Evolutionary conservation across 331 rosid genomes (phyloP).

Genomic region (Pyracantha coccinea): DNA sequence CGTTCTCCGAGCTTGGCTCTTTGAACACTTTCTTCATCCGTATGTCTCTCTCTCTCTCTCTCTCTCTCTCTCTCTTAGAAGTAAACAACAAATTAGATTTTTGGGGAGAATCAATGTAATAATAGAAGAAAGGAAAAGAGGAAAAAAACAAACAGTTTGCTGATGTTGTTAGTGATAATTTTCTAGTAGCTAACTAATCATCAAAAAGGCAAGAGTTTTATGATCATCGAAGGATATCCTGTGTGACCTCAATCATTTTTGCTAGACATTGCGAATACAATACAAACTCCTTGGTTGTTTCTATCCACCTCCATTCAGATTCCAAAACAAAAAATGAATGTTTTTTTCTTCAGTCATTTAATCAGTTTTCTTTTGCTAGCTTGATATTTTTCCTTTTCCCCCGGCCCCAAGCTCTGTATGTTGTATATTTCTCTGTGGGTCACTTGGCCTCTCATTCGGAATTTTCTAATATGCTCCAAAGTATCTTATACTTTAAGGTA

Average conservation of each 20-base stretch:
- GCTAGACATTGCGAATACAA: slow-evolving; percentile 14
- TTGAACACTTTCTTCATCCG: slow-evolving; percentile 99
- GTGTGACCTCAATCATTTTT: slow-evolving; percentile 28
- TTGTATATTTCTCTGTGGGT: slow-evolving; percentile 14
- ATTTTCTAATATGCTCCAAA: too few relatives aligned
- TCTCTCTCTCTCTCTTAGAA: background rate
- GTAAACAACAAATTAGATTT: slow-evolving; percentile 32
- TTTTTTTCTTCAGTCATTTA: slow-evolving; percentile 23
- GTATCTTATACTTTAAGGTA: background rate
- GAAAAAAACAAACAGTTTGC: slow-evolving; percentile 12
- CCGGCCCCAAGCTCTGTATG: background rate
- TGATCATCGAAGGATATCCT: background rate
- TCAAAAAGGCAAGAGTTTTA: background rate
- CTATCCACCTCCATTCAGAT: slow-evolving; percentile 60
- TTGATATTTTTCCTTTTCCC: background rate
- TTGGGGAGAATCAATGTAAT: slow-evolving; percentile 42
- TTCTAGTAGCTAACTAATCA: background rate
- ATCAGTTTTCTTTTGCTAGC: background rate
- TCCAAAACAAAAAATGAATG: slow-evolving; percentile 19
- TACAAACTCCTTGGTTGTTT: slow-evolving; percentile 35
- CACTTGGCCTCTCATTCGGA: background rate
- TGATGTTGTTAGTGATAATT: slow-evolving; percentile 2
- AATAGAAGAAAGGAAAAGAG: slow-evolving; percentile 12
- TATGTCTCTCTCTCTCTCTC: slow-evolving; percentile 12
- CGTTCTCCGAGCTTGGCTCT: slow-evolving; percentile 92